Evolutionary conservation across 495 filamentous ascomycete genomes (phyloP).

Genomic region (Penicillium goetzii): DNA sequence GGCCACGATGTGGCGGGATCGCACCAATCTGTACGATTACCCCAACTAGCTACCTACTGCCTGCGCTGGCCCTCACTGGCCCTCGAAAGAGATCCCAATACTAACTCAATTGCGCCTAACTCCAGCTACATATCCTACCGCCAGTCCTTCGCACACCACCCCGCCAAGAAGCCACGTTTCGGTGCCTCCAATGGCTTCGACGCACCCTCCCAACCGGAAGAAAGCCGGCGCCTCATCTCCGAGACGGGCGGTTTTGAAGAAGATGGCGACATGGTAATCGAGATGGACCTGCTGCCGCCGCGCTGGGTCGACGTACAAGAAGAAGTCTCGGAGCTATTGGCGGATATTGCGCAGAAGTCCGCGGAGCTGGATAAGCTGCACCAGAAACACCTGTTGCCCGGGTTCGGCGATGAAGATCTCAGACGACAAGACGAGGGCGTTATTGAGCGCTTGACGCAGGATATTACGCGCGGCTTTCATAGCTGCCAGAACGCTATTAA

Average conservation of each 20-base stretch:
- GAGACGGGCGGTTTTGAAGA: constrained; percentile 70
- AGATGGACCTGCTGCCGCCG: constrained; percentile 96
- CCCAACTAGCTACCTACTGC: constrained; percentile 1
- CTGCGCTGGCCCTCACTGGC: neutral
- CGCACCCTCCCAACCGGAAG: constrained; percentile 63
- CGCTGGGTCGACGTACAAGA: constrained; percentile 96
- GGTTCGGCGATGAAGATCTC: constrained; percentile 92
- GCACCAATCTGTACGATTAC: constrained; percentile 83
- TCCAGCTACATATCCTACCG: constrained; percentile 95
- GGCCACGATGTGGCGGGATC: constrained; percentile 90
- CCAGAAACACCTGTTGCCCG: constrained; percentile 94
- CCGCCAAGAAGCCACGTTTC: constrained; percentile 79
- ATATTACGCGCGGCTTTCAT: constrained; percentile 87
- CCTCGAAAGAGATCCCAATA: neutral
- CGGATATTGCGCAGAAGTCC: constrained; percentile 79
- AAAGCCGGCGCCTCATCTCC: constrained; percentile 87
- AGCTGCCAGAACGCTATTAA: constrained; percentile 86
- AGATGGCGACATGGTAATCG: constrained; percentile 93
- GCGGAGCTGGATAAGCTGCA: constrained; percentile 87
- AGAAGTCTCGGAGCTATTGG: constrained; percentile 83
- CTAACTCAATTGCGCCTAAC: constrained; percentile 17
- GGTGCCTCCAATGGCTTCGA: constrained; percentile 75
- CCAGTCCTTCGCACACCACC: constrained; percentile 95
- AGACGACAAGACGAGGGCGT: constrained; percentile 81
- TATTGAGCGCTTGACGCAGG: constrained; percentile 88